These are phyloP conservation scores for Arctostaphylos glauca DNA, from an alignment of 148 eudicot species.

Conservation along the genomic window DNA sequence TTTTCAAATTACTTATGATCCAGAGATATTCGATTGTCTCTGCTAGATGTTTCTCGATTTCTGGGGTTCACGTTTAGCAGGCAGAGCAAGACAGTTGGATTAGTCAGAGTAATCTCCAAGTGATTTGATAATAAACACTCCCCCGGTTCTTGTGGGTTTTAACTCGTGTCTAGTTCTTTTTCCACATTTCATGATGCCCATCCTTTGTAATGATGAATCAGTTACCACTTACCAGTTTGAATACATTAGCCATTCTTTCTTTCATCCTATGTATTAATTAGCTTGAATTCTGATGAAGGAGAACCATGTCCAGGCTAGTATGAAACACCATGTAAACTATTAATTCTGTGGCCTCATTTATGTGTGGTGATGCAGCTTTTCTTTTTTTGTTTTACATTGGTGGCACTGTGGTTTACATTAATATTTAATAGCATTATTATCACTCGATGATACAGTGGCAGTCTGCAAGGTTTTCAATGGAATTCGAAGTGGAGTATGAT, in stretches of 20 bases:
- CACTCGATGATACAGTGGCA: slow-evolving; percentile 1
- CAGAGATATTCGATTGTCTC: no score
- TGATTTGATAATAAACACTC: not conserved
- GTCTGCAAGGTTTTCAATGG: slow-evolving; percentile 21
- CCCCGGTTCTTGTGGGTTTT: not conserved
- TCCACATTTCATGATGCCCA: not conserved
- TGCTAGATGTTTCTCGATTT: no score
- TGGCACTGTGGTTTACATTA: not conserved
- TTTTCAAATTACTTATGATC: not conserved
- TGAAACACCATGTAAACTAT: not conserved
- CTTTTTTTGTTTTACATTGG: not conserved
- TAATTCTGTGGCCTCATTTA: not conserved
- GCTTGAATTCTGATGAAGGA: not conserved
- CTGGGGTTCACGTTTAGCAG: no score
- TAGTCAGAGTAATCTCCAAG: not conserved
- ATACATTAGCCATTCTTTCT: not conserved
- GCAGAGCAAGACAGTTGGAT: not conserved
- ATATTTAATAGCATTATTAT: not conserved
- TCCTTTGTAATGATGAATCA: not conserved
- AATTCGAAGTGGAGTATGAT: slow-evolving; percentile 16
- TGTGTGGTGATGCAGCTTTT: not conserved
- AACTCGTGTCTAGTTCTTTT: not conserved
- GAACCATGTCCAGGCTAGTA: not conserved
- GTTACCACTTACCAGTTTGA: not conserved
- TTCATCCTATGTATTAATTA: not conserved